Conservation (phyloP, 2,329 filamentous ascomycete genomes). For the Colletotrichum theobromicola region DNA sequence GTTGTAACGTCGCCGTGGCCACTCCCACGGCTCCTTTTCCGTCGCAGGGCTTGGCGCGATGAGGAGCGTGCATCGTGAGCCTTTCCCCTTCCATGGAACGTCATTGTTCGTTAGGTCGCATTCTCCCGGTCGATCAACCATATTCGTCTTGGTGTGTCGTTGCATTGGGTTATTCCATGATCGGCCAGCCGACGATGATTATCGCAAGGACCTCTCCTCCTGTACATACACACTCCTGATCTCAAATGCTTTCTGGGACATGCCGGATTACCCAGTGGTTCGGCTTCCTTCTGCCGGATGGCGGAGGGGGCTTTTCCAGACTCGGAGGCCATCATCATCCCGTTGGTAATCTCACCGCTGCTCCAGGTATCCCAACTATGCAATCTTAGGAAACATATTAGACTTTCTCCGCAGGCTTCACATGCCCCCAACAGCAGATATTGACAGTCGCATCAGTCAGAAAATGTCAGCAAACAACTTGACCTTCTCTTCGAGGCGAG, state of each 20-base stretch:
- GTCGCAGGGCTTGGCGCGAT: background rate
- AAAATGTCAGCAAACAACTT: background rate
- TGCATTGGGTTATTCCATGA: background rate
- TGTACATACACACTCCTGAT: too few species aligned
- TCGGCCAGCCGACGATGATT: background rate
- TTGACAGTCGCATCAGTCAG: background rate
- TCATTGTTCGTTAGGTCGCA: background rate
- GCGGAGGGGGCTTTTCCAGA: background rate
- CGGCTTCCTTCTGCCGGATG: background rate
- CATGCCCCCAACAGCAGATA: background rate
- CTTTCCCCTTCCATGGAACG: background rate
- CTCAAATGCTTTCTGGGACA: background rate
- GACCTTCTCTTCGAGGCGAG: background rate
- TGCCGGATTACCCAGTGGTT: background rate
- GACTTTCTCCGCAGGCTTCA: background rate
- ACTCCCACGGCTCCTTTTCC: background rate
- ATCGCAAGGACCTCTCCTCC: background rate
- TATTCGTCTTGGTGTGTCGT: background rate
- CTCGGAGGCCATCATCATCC: background rate
- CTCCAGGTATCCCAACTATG: background rate
- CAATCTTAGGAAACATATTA: constrained; percentile 1
- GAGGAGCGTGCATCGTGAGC: background rate
- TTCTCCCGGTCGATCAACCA: background rate
- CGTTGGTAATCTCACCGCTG: background rate
- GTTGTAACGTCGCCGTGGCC: background rate